A percentile compares a stretch with the other conserved stretches of the same genome.
These are phyloP conservation scores for Acer saccharum DNA, from an alignment of 345 rosid species.

Conservation along the genomic window DNA sequence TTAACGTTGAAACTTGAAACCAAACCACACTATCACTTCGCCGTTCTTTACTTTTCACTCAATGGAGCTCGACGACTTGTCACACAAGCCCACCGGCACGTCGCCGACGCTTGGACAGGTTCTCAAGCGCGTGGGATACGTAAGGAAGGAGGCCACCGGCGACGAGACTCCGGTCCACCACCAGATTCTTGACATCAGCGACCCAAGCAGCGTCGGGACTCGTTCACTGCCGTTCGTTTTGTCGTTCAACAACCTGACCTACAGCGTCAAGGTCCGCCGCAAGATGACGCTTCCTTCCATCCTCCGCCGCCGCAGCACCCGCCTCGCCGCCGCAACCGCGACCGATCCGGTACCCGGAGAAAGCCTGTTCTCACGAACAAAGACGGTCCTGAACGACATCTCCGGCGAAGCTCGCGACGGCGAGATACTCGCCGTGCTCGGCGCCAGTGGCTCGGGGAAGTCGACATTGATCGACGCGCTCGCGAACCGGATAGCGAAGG, in stretches of 20 bases:
- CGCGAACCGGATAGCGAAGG: constrained; percentile 87
- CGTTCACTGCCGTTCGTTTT: constrained; percentile 67
- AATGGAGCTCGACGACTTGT: constrained; percentile 42
- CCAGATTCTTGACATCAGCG: constrained; percentile 40
- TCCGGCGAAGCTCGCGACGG: constrained; percentile 91
- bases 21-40: background rate
- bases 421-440: constrained; percentile 86
- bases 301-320: constrained; percentile 25
- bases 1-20: background rate
- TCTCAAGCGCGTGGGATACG: too few species aligned
- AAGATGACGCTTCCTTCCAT: constrained; percentile 48
- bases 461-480: constrained; percentile 82
- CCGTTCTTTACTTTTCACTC: constrained; percentile 33
- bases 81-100: constrained; percentile 53
- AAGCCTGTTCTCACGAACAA: constrained; percentile 43
- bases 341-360: constrained; percentile 19
- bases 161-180: constrained; percentile 83
- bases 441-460: constrained; percentile 94
- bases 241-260: constrained; percentile 72
- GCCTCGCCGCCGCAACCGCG: constrained; percentile 20
- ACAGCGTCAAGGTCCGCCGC: constrained; percentile 62
- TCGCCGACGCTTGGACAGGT: too few species aligned
- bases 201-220: constrained; percentile 29
- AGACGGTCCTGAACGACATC: constrained; percentile 73
- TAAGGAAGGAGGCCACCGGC: constrained; percentile 34